Conservation (phyloP, 768 basidiomycete species). For the Termitomyces bulborhizus region DNA sequence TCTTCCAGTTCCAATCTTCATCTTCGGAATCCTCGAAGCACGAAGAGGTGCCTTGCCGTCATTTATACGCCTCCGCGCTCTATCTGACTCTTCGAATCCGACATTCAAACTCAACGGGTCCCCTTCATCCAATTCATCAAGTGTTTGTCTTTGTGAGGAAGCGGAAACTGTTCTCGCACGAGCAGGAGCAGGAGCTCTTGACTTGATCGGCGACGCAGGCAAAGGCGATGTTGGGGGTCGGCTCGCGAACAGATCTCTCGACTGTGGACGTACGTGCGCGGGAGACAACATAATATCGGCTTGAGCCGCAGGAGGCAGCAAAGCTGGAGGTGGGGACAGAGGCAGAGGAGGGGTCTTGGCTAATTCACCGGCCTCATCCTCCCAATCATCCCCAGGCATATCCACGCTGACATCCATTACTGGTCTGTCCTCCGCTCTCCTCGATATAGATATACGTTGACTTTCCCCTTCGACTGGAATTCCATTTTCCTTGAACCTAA, state of each 20-base stretch:
- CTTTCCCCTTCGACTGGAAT: slow-evolving; percentile 9
- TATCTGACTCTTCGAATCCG: slow-evolving; percentile 14
- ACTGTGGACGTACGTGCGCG: neutral
- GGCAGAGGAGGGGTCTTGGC: neutral
- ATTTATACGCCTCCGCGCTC: neutral
- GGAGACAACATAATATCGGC: neutral
- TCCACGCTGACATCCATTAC: slow-evolving; percentile 33
- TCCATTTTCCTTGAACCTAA: slow-evolving; percentile 14
- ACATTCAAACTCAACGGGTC: slow-evolving; percentile 26
- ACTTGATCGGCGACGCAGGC: slow-evolving; percentile 51
- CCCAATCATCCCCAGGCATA: slow-evolving; percentile 1
- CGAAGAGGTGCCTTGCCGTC: neutral
- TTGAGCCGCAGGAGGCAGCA: neutral
- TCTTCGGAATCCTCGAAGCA: neutral
- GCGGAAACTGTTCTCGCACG: slow-evolving; percentile 25
- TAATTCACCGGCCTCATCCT: neutral
- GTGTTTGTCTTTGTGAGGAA: neutral
- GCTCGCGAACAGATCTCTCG: slow-evolving; percentile 41
- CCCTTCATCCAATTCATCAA: slow-evolving; percentile 18
- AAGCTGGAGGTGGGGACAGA: neutral
- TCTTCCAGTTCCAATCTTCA: neutral
- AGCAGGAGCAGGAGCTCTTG: slow-evolving; percentile 50
- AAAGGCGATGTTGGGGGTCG: slow-evolving; percentile 64
- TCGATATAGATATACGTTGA: neutral
- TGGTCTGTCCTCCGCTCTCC: slow-evolving; percentile 9